Percentiles rank a stretch among this genome's conserved stretches.
Evolutionary conservation across 306 rosid genomes (phyloP).

Genomic region (Malus orientalis): DNA sequence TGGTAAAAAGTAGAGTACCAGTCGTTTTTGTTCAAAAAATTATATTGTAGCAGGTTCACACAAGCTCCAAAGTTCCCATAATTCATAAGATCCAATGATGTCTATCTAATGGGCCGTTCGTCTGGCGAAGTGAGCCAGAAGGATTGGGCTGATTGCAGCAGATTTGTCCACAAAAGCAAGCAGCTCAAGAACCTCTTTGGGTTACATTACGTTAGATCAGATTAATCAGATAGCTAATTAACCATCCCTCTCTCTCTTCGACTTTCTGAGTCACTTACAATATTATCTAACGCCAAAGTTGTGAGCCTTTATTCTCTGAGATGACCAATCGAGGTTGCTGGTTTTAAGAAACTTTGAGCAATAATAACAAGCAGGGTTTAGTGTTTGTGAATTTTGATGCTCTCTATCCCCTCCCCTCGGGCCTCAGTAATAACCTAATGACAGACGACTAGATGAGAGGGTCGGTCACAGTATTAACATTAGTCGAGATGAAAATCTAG

Average conservation of each 20-base stretch:
- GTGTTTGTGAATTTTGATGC: not conserved
- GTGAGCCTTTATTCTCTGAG: conserved; percentile 17
- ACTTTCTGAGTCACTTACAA: conserved; percentile 16
- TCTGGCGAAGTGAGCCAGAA: too few relatives aligned
- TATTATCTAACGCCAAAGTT: not conserved
- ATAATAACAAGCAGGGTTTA: not conserved
- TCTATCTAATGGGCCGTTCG: too few relatives aligned
- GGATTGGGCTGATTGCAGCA: too few relatives aligned
- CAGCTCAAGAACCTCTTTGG: conserved; percentile 5
- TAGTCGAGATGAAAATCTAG: not conserved
- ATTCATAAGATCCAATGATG: too few relatives aligned
- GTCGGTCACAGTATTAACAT: not conserved
- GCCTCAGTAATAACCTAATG: not conserved
- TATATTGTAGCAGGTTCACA: too few relatives aligned
- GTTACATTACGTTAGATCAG: not conserved
- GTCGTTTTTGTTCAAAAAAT: too few relatives aligned
- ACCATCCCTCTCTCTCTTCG: not conserved
- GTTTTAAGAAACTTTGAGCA: not conserved
- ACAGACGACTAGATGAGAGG: not conserved
- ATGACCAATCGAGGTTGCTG: conserved; percentile 15
- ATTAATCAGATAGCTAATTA: not conserved
- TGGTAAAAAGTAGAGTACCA: too few relatives aligned
- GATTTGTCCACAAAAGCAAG: conserved; percentile 7
- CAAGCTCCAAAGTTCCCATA: too few relatives aligned
- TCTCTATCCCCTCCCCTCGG: not conserved